Percentiles rank a stretch among this genome's conserved stretches.
Evolutionary conservation across 306 rosid genomes (phyloP).

Genomic region (Cajanus cajan): DNA sequence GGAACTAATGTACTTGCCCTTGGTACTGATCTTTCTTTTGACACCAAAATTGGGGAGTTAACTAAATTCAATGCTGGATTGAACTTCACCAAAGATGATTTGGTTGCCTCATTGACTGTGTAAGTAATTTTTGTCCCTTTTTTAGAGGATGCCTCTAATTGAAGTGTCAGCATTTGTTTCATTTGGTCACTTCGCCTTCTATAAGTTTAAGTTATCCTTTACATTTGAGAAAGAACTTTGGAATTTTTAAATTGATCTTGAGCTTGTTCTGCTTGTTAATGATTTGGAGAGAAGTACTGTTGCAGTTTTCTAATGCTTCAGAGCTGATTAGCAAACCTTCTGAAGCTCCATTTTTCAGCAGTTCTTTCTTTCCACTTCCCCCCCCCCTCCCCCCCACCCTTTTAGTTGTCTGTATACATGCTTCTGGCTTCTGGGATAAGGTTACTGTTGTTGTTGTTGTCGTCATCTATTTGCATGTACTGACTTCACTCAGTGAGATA

Average conservation of each 20-base stretch:
- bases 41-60: constrained; percentile 63
- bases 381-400: too few species aligned
- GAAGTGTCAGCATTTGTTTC: not conserved
- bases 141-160: not conserved
- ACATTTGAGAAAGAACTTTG: not conserved
- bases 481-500: not conserved
- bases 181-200: not conserved
- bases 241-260: not conserved
- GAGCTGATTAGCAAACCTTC: not conserved
- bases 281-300: not conserved
- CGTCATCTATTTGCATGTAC: not conserved
- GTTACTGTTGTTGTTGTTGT: not conserved
- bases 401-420: not conserved
- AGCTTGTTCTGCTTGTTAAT: not conserved
- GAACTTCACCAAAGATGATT: constrained; percentile 62
- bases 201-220: not conserved
- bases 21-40: constrained; percentile 77
- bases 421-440: not conserved
- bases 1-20: constrained; percentile 67
- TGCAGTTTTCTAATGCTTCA: not conserved
- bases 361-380: not conserved
- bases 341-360: not conserved
- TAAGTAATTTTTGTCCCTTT: constrained; percentile 39
- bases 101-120: constrained; percentile 72
- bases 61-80: constrained; percentile 69